Conservation (phyloP, 1,284 basidiomycete species). For the Puccinia horiana region DNA sequence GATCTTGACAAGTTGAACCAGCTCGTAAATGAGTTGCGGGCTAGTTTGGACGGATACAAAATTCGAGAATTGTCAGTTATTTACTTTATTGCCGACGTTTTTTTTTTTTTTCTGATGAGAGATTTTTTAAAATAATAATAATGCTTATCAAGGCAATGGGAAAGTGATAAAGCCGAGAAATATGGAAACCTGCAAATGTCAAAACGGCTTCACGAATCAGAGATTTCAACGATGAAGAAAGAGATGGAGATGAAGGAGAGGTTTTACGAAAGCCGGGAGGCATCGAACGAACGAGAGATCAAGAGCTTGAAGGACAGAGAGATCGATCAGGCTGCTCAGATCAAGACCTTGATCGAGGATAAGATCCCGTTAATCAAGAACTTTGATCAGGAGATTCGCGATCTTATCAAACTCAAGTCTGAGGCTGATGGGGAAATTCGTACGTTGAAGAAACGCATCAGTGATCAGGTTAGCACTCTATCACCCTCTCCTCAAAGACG, state of each 20-base stretch:
- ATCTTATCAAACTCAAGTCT: conserved; percentile 10
- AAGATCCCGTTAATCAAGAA: conserved; percentile 24
- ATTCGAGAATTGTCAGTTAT: conserved; percentile 34
- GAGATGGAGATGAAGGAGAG: conserved; percentile 10
- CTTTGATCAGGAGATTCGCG: conserved; percentile 21
- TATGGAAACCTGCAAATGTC: conserved; percentile 8
- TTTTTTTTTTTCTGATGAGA: not conserved
- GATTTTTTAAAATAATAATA: not conserved
- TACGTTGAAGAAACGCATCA: conserved; percentile 20
- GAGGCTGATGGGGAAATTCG: conserved; percentile 33
- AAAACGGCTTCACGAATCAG: conserved; percentile 5
- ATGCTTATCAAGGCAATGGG: not conserved
- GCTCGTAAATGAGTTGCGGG: not conserved
- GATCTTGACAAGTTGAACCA: not conserved
- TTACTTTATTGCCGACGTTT: not conserved
- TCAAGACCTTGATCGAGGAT: conserved; percentile 25
- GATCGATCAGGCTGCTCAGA: not conserved
- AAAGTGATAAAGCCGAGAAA: conserved; percentile 14
- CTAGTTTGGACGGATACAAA: not conserved
- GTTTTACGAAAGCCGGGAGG: not conserved
- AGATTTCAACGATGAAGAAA: not conserved
- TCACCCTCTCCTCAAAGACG: not conserved
- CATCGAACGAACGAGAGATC: not conserved
- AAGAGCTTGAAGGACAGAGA: conserved; percentile 15
- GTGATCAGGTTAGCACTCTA: conserved; percentile 21